phyloP scores from a whole-genome alignment of 2,329 filamentous ascomycete species.

The Hypoxylon sp. region DNA sequence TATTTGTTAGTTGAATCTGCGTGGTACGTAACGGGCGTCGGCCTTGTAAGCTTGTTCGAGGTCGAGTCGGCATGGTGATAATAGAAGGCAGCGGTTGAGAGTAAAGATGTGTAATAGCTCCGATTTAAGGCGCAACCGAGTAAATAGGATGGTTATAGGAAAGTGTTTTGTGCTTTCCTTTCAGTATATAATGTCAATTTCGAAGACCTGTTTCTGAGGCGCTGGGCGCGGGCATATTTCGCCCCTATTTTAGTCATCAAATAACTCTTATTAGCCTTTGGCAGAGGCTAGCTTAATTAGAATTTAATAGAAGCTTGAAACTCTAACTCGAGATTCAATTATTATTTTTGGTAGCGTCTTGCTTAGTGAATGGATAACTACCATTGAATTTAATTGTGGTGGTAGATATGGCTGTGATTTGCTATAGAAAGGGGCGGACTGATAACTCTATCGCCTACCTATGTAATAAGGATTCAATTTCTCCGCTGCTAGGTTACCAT shows the following conservation, averaged over 20 bases:
- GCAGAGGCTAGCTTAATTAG: not conserved
- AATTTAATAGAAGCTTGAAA: not conserved
- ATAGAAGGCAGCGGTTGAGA: not conserved
- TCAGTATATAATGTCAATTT: not conserved
- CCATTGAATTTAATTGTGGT: not conserved
- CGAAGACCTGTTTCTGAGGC: not conserved
- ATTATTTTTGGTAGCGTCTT: not conserved
- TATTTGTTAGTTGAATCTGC: not conserved
- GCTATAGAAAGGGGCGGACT: not conserved
- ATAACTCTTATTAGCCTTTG: not conserved
- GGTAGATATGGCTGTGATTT: not conserved
- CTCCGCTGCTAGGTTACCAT: not conserved
- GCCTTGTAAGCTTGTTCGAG: not conserved
- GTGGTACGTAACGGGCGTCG: not conserved
- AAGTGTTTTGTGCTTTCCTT: not conserved
- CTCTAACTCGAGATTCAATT: not conserved
- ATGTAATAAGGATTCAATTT: not conserved
- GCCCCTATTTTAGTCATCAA: not conserved
- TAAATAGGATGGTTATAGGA: not conserved
- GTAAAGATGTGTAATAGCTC: not conserved
- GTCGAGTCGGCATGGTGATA: not conserved
- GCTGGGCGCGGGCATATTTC: not conserved
- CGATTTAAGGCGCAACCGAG: not conserved
- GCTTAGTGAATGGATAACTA: not conserved
- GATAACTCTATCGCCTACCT: not conserved